These are phyloP conservation scores for Tritrichomonas musculus DNA, from an alignment of 208 protist species.

Conservation along the genomic window DNA sequence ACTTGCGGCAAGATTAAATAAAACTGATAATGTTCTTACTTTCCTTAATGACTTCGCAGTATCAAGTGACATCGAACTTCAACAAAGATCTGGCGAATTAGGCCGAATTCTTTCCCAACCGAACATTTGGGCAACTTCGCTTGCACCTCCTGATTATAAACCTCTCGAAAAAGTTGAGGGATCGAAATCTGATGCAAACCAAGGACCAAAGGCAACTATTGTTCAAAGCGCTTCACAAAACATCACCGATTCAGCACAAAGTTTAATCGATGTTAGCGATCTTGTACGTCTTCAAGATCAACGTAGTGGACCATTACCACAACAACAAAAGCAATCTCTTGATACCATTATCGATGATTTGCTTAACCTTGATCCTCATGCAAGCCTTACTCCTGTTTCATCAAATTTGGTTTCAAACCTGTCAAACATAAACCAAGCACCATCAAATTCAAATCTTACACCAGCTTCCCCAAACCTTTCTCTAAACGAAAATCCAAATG, in stretches of 20 bases:
- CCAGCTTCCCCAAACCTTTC: background rate
- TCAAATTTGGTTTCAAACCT: no score
- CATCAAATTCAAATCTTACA: background rate
- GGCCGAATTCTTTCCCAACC: background rate
- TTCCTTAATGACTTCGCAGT: background rate
- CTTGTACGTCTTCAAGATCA: background rate
- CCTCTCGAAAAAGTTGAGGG: background rate
- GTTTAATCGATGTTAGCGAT: background rate
- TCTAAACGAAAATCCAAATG: no score
- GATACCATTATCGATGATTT: background rate
- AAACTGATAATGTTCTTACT: background rate
- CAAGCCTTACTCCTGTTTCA: no score
- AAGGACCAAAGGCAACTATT: background rate
- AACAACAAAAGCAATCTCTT: background rate
- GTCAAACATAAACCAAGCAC: background rate
- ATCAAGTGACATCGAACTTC: background rate
- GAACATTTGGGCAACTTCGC: background rate
- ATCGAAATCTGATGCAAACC: no score
- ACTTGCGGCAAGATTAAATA: background rate
- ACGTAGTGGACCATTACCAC: background rate
- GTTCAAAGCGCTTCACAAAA: background rate
- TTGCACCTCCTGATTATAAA: background rate
- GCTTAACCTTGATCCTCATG: no score
- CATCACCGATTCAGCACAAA: background rate
- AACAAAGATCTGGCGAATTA: background rate